Conservation (phyloP, 257 asterid genomes). For the Solanum sejunctum region DNA sequence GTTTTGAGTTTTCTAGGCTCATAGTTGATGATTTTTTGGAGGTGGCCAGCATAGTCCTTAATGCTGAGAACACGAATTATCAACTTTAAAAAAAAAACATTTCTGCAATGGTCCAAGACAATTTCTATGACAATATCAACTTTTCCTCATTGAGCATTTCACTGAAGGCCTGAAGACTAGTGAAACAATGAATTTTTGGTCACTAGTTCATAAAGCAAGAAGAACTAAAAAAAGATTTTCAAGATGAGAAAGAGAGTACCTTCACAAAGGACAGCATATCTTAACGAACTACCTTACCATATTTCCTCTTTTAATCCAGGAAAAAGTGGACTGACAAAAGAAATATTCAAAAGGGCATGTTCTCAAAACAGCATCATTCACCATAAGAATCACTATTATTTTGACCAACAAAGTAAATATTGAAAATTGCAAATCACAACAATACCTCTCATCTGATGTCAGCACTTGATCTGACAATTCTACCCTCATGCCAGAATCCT, state of each 20-base stretch:
- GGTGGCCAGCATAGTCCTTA: too few relatives aligned
- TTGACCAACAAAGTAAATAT: not conserved
- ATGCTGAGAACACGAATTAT: too few relatives aligned
- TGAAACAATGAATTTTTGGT: not conserved
- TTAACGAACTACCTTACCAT: not conserved
- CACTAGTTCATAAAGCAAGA: not conserved
- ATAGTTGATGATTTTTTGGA: too few relatives aligned
- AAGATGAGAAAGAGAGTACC: not conserved
- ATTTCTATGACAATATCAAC: not conserved
- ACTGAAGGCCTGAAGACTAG: not conserved
- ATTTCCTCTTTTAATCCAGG: not conserved
- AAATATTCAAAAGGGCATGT: not conserved
- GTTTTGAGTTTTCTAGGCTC: too few relatives aligned
- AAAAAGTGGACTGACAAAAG: not conserved
- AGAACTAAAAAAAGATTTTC: not conserved
- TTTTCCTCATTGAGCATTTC: not conserved
- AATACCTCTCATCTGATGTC: constrained; percentile 10
- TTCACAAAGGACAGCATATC: not conserved
- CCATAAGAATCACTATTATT: not conserved
- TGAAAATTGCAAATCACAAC: not conserved
- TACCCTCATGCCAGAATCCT: constrained; percentile 29
- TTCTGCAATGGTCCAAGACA: not conserved
- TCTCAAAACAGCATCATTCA: not conserved
- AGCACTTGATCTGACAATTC: constrained; percentile 46
- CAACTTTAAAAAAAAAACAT: not conserved